Base-by-base conservation (phyloP, 352 stramenopile species). In the Vaucheria bursata region DNA sequence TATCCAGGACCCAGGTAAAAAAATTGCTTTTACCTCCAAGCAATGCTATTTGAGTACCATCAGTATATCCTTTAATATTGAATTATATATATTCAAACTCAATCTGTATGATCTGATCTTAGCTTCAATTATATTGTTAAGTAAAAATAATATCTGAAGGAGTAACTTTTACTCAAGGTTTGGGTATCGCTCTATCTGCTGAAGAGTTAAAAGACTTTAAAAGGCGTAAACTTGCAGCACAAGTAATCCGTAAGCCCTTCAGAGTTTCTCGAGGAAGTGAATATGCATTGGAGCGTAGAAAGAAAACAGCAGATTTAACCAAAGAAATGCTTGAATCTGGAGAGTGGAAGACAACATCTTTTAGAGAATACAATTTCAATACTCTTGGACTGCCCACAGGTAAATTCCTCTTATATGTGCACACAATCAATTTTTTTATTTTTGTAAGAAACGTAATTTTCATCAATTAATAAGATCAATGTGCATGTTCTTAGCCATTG, bases 361-460 rank as follows among this genome's bases (percentile, higher is more conserved):
- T 98, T 89, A 98, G 98, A 89, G 88, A 92, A 32, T 98, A 98
- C 88, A 99, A 99, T 89, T 98, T 99, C 85, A 93, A 96, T 81
- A 96, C 94, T 8, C 87, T 99, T 71, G 95, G 95, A 39, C 87
- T 45, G 18, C 73, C 80, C 7, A 74, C n/a, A n/a, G n/a, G n/a
- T n/a, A n/a, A n/a, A n/a, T n/a, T n/a, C n/a, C n/a, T n/a, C 70
- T 70, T 70, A 7, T 70, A 70, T 70, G 70, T 49, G 5, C 49
- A 33, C 6, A 18, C 67, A 18, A 18, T 18, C 18, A 6, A 6
- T 70, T 18, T 70, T 5, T 70, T 6, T 70, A 49, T 18, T 67
- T 69, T 69, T 12, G 52, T 69, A 12, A 52, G 12, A 33, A 52
- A 12, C 52, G 52, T 12, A 52, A 69, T 12, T 12, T 12, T 12